Evolutionary conservation across 176 grass and related monocot genomes (phyloP).

Genomic region (Aechmea fasciata): DNA sequence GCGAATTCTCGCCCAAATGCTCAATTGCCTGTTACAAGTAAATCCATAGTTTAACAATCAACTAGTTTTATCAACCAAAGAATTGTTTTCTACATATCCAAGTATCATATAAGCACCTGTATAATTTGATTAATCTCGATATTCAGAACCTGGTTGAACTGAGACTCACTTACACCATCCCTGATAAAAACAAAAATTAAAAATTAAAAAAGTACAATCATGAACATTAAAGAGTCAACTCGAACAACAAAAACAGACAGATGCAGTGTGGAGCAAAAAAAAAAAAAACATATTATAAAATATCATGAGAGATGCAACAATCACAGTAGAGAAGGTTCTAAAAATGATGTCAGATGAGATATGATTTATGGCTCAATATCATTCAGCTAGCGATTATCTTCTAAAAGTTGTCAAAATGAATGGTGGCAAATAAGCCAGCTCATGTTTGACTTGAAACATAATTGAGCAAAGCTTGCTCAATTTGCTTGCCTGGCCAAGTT

Average conservation of each 20-base stretch:
- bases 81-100: neutral
- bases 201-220: neutral
- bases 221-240: too few relatives aligned
- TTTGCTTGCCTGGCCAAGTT: neutral
- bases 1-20: conserved; percentile 18
- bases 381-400: neutral
- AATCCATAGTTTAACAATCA: neutral
- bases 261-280: too few relatives aligned
- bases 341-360: too few relatives aligned
- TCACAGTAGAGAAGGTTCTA: too few relatives aligned
- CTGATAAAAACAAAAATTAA: conserved; percentile 8
- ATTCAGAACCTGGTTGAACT: conserved; percentile 51
- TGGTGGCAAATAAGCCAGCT: neutral
- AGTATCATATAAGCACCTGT: conserved; percentile 28
- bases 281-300: too few relatives aligned
- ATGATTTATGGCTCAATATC: too few relatives aligned
- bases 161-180: conserved; percentile 50
- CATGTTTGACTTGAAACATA: neutral
- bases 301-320: too few relatives aligned
- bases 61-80: neutral
- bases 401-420: neutral
- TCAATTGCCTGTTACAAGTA: conserved; percentile 32
- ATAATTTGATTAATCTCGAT: conserved; percentile 45
- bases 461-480: neutral
- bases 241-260: too few relatives aligned